Conservation (phyloP, 768 basidiomycete species). For the Clitopilus passeckerianus region DNA sequence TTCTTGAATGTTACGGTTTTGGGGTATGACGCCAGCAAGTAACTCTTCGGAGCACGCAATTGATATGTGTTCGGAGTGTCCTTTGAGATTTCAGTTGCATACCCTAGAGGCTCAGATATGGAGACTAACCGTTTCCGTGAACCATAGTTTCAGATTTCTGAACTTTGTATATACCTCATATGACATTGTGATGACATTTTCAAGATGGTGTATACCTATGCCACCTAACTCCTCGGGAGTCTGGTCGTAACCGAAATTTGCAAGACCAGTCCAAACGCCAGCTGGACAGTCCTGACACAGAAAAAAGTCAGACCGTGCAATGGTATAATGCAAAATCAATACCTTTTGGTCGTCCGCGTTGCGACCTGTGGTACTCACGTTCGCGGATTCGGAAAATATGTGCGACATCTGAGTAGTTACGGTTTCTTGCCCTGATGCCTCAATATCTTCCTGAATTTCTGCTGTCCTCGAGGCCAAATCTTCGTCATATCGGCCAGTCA, state of each 20-base stretch:
- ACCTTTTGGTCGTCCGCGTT: too few relatives aligned
- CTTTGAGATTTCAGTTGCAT: slow-evolving; percentile 5
- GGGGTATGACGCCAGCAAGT: slow-evolving; percentile 7
- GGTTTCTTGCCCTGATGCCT: neutral
- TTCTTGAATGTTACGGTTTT: slow-evolving; percentile 23
- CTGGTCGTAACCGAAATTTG: slow-evolving; percentile 18
- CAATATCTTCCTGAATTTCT: slow-evolving; percentile 9
- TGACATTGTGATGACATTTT: slow-evolving; percentile 25
- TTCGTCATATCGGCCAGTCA: slow-evolving; percentile 20
- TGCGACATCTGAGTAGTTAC: slow-evolving; percentile 20
- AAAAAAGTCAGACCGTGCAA: too few relatives aligned
- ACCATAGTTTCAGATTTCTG: slow-evolving; percentile 23
- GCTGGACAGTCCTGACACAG: too few relatives aligned
- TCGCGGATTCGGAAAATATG: slow-evolving; percentile 22
- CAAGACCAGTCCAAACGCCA: slow-evolving; percentile 18
- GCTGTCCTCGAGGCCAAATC: neutral
- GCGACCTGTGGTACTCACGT: too few relatives aligned
- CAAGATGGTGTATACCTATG: slow-evolving; percentile 20
- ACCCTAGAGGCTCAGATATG: neutral
- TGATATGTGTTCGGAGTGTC: slow-evolving; percentile 14
- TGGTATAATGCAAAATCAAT: too few relatives aligned
- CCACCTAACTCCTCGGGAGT: slow-evolving; percentile 21
- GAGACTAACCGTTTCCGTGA: slow-evolving; percentile 21
- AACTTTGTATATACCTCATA: slow-evolving; percentile 15
- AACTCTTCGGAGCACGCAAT: slow-evolving; percentile 5